Percentiles rank a stretch among this genome's conserved stretches.
These are phyloP conservation scores for Kregervanrija pseudodelftensis DNA, from an alignment of 805 yeast genomes.

Conservation along the genomic window DNA sequence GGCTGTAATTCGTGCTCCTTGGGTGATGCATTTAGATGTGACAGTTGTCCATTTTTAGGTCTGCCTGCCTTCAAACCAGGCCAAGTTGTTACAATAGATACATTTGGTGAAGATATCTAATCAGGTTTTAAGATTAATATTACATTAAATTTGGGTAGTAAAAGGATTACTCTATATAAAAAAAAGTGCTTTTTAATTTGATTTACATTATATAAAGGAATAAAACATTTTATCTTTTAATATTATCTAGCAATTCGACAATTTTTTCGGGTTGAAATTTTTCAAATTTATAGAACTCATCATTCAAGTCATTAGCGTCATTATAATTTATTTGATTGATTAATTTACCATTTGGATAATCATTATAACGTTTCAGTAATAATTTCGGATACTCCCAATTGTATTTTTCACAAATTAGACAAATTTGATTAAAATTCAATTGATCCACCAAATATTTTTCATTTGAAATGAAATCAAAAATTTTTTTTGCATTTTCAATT, in stretches of 20 bases:
- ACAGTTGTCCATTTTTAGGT: conserved; percentile 96
- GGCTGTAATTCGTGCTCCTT: conserved; percentile 96
- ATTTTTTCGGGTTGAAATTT: too few relatives aligned
- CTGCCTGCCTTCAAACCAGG: conserved; percentile 99
- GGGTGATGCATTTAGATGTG: conserved; percentile 98
- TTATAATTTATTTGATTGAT: too few relatives aligned
- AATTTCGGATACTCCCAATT: conserved; percentile 13
- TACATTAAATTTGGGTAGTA: too few relatives aligned
- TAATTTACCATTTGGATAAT: not conserved
- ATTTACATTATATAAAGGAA: too few relatives aligned
- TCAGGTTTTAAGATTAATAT: too few relatives aligned
- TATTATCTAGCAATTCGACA: too few relatives aligned
- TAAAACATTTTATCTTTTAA: too few relatives aligned
- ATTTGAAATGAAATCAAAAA: conserved; percentile 7
- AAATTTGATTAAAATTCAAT: conserved; percentile 1
- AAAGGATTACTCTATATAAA: too few relatives aligned
- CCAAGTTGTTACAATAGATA: conserved; percentile 70
- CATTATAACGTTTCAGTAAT: not conserved
- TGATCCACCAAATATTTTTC: not conserved
- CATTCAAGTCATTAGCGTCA: too few relatives aligned
- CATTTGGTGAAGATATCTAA: conserved; percentile 70
- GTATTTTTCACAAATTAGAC: conserved; percentile 8
- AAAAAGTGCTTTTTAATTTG: too few relatives aligned
- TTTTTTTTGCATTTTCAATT: conserved; percentile 11
- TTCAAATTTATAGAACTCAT: too few relatives aligned